Conservation (phyloP, 108 stramenopile genomes). For the Schizochytrium sp. region DNA sequence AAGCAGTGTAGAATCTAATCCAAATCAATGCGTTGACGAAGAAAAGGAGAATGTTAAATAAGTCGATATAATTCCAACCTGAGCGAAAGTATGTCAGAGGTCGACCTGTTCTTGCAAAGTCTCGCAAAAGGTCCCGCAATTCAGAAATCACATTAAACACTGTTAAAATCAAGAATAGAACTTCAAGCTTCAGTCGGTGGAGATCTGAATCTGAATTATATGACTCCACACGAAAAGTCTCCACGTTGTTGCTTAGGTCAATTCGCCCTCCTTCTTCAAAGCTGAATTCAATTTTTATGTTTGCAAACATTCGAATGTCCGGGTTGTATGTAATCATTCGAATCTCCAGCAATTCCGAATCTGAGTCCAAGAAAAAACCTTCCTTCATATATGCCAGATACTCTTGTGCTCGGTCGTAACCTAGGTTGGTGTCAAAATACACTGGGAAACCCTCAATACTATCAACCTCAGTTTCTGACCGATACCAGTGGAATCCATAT, state of each 20-base stretch:
- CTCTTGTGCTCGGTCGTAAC: background rate
- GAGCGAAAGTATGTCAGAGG: slow-evolving; percentile 35
- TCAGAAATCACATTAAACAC: background rate
- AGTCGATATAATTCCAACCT: slow-evolving; percentile 60
- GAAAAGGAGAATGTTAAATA: slow-evolving; percentile 52
- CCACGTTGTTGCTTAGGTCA: background rate
- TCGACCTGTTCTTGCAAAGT: background rate
- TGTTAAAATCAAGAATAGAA: background rate
- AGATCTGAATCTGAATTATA: background rate
- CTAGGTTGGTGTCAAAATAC: slow-evolving; percentile 30
- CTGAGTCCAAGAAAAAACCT: slow-evolving; percentile 34
- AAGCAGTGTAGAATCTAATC: background rate
- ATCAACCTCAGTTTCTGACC: background rate
- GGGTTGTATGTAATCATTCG: slow-evolving; percentile 1
- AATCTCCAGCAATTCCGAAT: background rate
- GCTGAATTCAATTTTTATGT: background rate
- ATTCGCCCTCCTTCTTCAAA: slow-evolving; percentile 43
- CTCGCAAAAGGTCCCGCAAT: background rate
- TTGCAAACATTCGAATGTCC: background rate
- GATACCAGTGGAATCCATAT: background rate
- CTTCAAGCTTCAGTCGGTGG: background rate
- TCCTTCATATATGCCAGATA: slow-evolving; percentile 35
- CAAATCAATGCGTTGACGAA: background rate
- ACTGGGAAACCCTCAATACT: slow-evolving; percentile 19
- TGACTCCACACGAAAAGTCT: slow-evolving; percentile 29